These are phyloP conservation scores for Blastocystis sp. DNA, from an alignment of 352 stramenopile species.

Conservation along the genomic window DNA sequence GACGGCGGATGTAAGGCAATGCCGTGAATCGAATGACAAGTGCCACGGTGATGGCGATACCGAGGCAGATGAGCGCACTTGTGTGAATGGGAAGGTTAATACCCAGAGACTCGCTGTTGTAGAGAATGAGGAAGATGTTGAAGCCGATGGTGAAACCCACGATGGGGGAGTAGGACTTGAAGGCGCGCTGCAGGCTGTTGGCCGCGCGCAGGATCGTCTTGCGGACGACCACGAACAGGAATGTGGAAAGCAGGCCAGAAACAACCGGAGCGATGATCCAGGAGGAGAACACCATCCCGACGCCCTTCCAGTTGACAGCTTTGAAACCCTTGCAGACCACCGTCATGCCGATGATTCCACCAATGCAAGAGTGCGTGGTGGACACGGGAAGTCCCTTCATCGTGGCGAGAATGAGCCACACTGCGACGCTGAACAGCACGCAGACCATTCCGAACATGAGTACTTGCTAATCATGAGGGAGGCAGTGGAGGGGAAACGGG, in stretches of 20 bases:
- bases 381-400: constrained; percentile 77
- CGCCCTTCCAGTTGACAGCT: constrained; percentile 65
- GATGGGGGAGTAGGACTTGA: constrained; percentile 72
- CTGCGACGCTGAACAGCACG: constrained; percentile 73
- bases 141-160: constrained; percentile 72
- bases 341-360: constrained; percentile 77
- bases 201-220: constrained; percentile 72
- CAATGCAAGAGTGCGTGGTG: constrained; percentile 78
- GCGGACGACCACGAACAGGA: constrained; percentile 73
- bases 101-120: constrained; percentile 26
- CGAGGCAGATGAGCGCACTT: constrained; percentile 11
- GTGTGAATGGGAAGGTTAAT: neutral
- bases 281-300: constrained; percentile 71
- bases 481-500: constrained; percentile 68
- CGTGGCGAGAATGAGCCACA: constrained; percentile 76
- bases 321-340: constrained; percentile 73
- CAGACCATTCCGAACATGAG: constrained; percentile 74
- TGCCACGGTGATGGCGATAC: neutral
- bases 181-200: constrained; percentile 71
- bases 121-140: constrained; percentile 52
- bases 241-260: constrained; percentile 71
- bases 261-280: constrained; percentile 74
- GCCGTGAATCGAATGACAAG: constrained; percentile 1
- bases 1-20: constrained; percentile 8
- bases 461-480: constrained; percentile 58